Percentiles rank a stretch among this genome's conserved stretches.
Evolutionary conservation across 2,329 filamentous ascomycete genomes (phyloP).

Genomic region (Fusarium annulatum): DNA sequence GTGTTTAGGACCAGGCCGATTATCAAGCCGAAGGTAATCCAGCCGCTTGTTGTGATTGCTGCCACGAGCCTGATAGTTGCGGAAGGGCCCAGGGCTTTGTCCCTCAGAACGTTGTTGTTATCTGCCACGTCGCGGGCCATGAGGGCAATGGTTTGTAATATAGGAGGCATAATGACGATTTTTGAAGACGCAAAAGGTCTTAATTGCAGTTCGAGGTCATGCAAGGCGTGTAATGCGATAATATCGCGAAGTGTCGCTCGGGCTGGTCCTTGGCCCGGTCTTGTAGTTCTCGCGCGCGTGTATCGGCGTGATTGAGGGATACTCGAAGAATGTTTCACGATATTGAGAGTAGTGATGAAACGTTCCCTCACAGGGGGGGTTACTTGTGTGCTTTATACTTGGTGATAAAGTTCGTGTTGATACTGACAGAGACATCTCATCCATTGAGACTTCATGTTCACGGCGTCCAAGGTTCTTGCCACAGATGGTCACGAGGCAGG

Average conservation of each 20-base stretch:
- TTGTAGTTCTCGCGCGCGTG: neutral
- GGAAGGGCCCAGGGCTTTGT: neutral
- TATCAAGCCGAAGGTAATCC: slow-evolving; percentile 48
- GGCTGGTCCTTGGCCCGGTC: neutral
- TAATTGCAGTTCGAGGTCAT: neutral
- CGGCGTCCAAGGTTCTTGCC: neutral
- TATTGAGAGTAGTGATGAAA: neutral
- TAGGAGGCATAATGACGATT: too few relatives aligned
- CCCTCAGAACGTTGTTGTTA: slow-evolving; percentile 16
- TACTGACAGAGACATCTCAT: neutral
- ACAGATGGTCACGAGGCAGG: neutral
- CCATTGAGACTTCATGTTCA: neutral
- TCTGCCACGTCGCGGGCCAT: neutral
- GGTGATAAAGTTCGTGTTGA: neutral
- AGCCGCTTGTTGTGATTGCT: slow-evolving; percentile 43
- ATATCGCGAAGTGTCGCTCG: neutral
- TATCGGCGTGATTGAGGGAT: slow-evolving; percentile 1
- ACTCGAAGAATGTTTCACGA: slow-evolving; percentile 7
- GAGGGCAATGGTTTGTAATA: neutral
- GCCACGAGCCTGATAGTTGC: slow-evolving; percentile 41
- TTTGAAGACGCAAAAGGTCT: neutral
- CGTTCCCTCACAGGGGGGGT: neutral
- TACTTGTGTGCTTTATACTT: neutral
- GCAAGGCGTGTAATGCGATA: neutral
- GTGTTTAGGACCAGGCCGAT: slow-evolving; percentile 49